Base-by-base conservation (phyloP, 257 asterid genomes). In the Euphrasia confusa region DNA sequence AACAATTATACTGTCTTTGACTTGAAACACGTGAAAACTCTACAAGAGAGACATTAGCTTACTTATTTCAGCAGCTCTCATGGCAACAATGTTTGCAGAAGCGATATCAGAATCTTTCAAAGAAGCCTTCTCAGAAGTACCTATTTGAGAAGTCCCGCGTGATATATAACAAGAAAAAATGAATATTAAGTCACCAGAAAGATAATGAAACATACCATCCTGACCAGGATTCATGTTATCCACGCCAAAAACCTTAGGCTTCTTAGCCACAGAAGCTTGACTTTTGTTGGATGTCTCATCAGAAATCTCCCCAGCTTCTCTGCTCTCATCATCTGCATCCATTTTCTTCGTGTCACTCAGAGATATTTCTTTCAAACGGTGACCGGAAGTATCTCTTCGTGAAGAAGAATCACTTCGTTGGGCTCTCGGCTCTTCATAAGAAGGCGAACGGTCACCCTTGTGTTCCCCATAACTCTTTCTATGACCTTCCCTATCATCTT, bases 31-130 rank as follows among this genome's bases (percentile, higher is more conserved):
- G 5, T 45, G 52, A 5, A 45, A 32, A 53, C 28, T 35, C 24
- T 65, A 68, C 10, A 1, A 21, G 53, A 57, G 35, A 71, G 9
- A 15, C 37, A 65, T 58, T 33, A 15, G 57, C 76, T 7, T 54
- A 83, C 99, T 97, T 76, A 83, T 73, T 75, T 93, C 97, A 72
- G 99, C 99, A 60, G 97, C 99, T 78, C 79, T 92, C 88, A 89
- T 78, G 35, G 98, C 98, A 78, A 96, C 97, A 71, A 84, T 60
- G 77, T 82, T 92, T 37, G 97, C 99, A 65, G 95, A 95, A 76
- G 84, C 93, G 54, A 92, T 81, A 76, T 89, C 97, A 65, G 97
- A 82, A 68, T 84, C 95, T 32, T 81, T 83, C 79, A 83, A 81
- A 42, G 18, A 67, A 40, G 72, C 78, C 75, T 79, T 77, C 78